A percentile compares a stretch with the other conserved stretches of the same genome.
Evolutionary conservation across 208 protist genomes (phyloP).

Genomic region (Trypanosoma conorhini): DNA sequence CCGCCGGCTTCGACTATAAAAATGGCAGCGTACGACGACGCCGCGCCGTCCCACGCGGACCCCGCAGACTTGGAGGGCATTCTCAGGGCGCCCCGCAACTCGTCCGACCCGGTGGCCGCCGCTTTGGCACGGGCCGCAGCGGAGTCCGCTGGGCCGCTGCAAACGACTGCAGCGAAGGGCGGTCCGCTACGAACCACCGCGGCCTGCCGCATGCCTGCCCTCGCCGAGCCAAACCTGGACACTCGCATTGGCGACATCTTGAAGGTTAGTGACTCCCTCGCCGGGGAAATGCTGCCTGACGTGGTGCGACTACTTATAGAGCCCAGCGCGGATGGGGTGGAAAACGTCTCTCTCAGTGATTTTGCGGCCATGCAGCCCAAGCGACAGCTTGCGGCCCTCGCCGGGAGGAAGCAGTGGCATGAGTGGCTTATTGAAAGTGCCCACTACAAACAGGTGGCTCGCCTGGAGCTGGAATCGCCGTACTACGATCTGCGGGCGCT

Average conservation of each 20-base stretch:
- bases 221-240: conserved; percentile 49
- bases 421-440: conserved; percentile 73
- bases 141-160: not conserved
- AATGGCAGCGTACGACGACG: not conserved
- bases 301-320: conserved; percentile 83
- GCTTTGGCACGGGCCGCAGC: not conserved
- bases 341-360: conserved; percentile 69
- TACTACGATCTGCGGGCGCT: conserved; percentile 63
- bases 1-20: not conserved
- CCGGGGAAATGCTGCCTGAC: conserved; percentile 55
- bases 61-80: conserved; percentile 11
- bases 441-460: conserved; percentile 74
- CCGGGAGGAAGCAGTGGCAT: conserved; percentile 61
- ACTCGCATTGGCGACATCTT: conserved; percentile 73
- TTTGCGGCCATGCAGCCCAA: conserved; percentile 78
- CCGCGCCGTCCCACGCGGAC: not conserved
- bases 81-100: not conserved
- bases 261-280: conserved; percentile 45
- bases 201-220: conserved; percentile 36
- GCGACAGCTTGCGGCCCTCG: conserved; percentile 66
- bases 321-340: conserved; percentile 53
- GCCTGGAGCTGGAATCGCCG: conserved; percentile 51
- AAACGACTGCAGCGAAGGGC: conserved; percentile 9
- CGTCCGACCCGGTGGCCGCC: not conserved
- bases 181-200: conserved; percentile 24